Evolutionary conservation across 2,329 filamentous ascomycete species (phyloP).

Genomic region (Xylariaceae sp.): DNA sequence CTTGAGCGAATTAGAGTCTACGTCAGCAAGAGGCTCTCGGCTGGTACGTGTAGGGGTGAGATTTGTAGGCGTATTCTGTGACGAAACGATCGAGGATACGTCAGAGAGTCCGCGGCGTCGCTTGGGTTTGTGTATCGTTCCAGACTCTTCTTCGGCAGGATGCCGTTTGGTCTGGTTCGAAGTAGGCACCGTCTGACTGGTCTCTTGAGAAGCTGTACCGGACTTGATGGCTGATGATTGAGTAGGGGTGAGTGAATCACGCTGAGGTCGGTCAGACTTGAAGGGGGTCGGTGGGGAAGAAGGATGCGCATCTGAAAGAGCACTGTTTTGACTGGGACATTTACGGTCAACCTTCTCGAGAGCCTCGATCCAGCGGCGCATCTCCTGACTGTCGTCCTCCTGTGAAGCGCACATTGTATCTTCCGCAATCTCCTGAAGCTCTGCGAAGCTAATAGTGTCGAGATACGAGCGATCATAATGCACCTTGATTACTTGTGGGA

Average conservation of each 20-base stretch:
- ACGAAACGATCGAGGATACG: background rate
- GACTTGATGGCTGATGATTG: slow-evolving; percentile 10
- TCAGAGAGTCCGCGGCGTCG: slow-evolving; percentile 3
- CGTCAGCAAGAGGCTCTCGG: slow-evolving; percentile 16
- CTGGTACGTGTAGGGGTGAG: background rate
- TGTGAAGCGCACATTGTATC: slow-evolving; percentile 46
- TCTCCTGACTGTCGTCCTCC: slow-evolving; percentile 55
- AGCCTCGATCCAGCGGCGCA: slow-evolving; percentile 54
- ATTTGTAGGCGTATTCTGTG: slow-evolving; percentile 2
- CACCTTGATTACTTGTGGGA: slow-evolving; percentile 70
- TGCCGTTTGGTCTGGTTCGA: slow-evolving; percentile 11
- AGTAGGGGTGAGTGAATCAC: slow-evolving; percentile 4
- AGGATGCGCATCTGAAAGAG: slow-evolving; percentile 29
- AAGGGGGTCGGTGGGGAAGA: slow-evolving; percentile 16
- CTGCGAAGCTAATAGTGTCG: slow-evolving; percentile 63
- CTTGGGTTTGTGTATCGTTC: background rate
- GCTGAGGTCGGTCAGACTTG: background rate
- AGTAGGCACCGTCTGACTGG: background rate
- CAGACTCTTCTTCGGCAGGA: background rate
- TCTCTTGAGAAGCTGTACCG: background rate
- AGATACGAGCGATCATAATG: slow-evolving; percentile 68
- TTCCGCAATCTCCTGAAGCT: slow-evolving; percentile 62
- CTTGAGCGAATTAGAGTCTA: slow-evolving; percentile 12
- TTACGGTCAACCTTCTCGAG: slow-evolving; percentile 52
- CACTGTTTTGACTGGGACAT: slow-evolving; percentile 41